Conservation (phyloP, 2,329 filamentous ascomycete genomes). For the Alternaria infectoria region DNA sequence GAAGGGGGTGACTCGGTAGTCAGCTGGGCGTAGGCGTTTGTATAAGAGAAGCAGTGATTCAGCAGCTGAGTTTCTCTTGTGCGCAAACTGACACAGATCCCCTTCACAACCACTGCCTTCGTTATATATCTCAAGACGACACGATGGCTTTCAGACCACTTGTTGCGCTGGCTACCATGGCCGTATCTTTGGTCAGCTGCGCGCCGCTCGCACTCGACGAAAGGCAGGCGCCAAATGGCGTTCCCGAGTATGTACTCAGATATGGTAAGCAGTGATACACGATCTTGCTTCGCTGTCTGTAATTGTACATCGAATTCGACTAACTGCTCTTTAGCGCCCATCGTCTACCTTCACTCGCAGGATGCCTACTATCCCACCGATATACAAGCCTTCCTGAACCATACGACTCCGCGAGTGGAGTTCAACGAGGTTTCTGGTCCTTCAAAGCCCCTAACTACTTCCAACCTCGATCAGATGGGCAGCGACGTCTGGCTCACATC, state of each 20-base stretch:
- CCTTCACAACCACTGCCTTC: not conserved
- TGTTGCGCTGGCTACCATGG: constrained; percentile 13
- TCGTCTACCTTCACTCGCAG: constrained; percentile 53
- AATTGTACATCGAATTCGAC: not conserved
- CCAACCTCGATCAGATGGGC: constrained; percentile 54
- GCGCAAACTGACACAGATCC: not conserved
- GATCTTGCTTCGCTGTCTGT: not conserved
- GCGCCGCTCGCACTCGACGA: constrained; percentile 25
- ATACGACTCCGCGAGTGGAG: constrained; percentile 50
- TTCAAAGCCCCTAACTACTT: constrained; percentile 47
- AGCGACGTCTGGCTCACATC: constrained; percentile 54
- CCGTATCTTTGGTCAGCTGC: constrained; percentile 19
- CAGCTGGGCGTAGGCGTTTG: constrained; percentile 6
- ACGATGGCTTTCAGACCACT: constrained; percentile 20
- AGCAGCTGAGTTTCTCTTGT: not conserved
- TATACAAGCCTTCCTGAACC: constrained; percentile 49
- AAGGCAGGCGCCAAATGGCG: constrained; percentile 31
- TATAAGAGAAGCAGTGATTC: constrained; percentile 1
- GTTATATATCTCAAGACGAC: not conserved
- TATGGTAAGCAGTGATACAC: constrained; percentile 39
- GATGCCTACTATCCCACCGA: constrained; percentile 55
- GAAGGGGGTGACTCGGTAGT: not conserved
- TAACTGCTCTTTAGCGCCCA: constrained; percentile 45
- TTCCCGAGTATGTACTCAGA: constrained; percentile 48
- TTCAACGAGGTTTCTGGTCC: constrained; percentile 43